phyloP scores from a whole-genome alignment of 2,329 filamentous ascomycete species.

The Biscogniauxia sp. region DNA sequence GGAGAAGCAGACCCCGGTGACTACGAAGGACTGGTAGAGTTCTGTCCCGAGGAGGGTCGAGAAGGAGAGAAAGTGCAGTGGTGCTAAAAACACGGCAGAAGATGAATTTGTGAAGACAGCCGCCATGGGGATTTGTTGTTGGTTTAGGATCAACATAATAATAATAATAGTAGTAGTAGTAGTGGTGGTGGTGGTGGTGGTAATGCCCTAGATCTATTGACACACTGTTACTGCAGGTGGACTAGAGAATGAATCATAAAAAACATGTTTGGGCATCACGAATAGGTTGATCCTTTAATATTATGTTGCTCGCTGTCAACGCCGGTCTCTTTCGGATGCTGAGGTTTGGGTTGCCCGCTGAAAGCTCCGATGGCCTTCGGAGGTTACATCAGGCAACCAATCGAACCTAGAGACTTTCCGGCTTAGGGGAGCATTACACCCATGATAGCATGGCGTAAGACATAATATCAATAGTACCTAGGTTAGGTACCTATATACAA shows the following conservation, averaged over 20 bases:
- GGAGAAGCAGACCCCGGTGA: constrained; percentile 36
- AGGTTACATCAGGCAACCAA: not conserved
- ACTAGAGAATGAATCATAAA: no score
- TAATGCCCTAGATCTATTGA: no score
- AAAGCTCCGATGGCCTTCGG: constrained; percentile 15
- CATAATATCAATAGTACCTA: no score
- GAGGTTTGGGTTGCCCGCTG: not conserved
- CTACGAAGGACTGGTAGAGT: constrained; percentile 39
- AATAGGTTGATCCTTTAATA: not conserved
- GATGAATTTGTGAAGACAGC: constrained; percentile 5
- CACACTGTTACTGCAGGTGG: no score
- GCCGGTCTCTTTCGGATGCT: constrained; percentile 6
- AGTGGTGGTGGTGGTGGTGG: no score
- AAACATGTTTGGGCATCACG: no score
- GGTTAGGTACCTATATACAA: no score
- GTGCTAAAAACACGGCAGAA: constrained; percentile 26
- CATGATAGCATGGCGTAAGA: no score
- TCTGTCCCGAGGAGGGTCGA: constrained; percentile 39
- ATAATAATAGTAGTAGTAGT: not conserved
- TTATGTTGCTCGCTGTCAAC: not conserved
- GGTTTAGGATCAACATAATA: constrained; percentile 10
- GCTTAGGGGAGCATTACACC: no score
- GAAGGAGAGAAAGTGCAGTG: constrained; percentile 38
- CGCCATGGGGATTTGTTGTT: constrained; percentile 1
- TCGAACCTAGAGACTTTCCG: constrained; percentile 5